Evolutionary conservation across 2,329 filamentous ascomycete species (phyloP), one percentile per base, ranked within the genome.

Genomic region (Xylariaceae sp.): DNA sequence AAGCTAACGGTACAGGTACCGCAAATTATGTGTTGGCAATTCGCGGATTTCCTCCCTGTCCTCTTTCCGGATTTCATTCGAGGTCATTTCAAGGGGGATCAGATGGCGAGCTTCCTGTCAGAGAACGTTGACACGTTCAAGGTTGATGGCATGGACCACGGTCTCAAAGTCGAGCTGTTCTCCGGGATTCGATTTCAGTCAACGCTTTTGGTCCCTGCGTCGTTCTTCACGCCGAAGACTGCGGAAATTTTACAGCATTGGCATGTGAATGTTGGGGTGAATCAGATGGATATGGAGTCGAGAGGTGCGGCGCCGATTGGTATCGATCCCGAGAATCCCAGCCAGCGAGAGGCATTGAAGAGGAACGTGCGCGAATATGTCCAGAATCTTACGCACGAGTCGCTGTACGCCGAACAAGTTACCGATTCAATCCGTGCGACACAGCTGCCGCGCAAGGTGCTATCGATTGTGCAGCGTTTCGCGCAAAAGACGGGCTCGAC

Each of bases 11-110:
- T 64, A 2, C 61, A 68, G 37, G 64, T 78, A 12, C 75, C 76
- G 2, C 72, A 76, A 51, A 68, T 74, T 16, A 65, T 80, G 18
- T 80, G 76, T 61, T 79, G 76, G 76, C 74, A 75, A 54, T 79
- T 80, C 44, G 65, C 68, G 31, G 75, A 79, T 53, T 80, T 80
- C 44, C 46, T 73, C 7, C 63, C 65, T 0, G 64, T 73, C 2
- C 52, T 80, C 19, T 79, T 79, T 42, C 76, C 76, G 4, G 62
- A 63, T 8, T 71, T 78, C 42, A 69, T 79, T 28, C 65, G 75
- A 6, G 54, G 54, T 0, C 76, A 79, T 53, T 69, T 80, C 44
- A 61, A 58, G 34, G 73, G 69, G 48, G 72, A 76, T 2, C 65
- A 70, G 45, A 74, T 79, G 63, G 45, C 55, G 9, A 57, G 52